These are phyloP conservation scores for Trametes gibbosa DNA, from an alignment of 768 basidiomycete genomes.

Conservation along the genomic window DNA sequence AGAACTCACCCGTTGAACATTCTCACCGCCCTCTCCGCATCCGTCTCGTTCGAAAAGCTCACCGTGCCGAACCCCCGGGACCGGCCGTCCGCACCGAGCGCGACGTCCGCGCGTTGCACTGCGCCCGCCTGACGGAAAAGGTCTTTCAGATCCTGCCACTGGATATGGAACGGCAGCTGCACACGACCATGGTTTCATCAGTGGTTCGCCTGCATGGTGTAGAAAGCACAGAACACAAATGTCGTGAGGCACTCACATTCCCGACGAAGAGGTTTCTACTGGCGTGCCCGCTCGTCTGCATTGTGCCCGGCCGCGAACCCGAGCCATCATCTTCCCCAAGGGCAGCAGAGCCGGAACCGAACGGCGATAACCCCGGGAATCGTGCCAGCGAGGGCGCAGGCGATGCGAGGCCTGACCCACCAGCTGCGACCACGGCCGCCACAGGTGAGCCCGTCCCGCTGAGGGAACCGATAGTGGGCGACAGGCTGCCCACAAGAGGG, in stretches of 20 bases:
- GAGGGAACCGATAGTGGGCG: conserved; percentile 1
- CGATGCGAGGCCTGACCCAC: conserved; percentile 4
- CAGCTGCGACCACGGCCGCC: not conserved
- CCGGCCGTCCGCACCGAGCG: conserved; percentile 78
- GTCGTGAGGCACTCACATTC: conserved; percentile 64
- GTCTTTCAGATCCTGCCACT: conserved; percentile 99
- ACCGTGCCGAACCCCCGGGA: conserved; percentile 94
- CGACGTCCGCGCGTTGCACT: conserved; percentile 88
- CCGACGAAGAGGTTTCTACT: conserved; percentile 79
- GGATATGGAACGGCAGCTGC: conserved; percentile 88
- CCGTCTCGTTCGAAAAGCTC: conserved; percentile 75
- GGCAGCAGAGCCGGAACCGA: not conserved
- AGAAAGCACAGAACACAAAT: not conserved
- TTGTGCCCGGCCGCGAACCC: conserved; percentile 9
- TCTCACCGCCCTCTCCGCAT: conserved; percentile 79
- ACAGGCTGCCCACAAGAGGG: conserved; percentile 6
- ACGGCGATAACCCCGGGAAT: conserved; percentile 9
- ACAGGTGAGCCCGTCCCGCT: conserved; percentile 10
- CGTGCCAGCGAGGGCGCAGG: conserved; percentile 13
- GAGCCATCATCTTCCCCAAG: conserved; percentile 5
- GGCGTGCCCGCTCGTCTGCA: not conserved
- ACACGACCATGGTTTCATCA: not conserved
- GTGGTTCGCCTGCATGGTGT: too few species aligned
- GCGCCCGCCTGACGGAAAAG: conserved; percentile 89
- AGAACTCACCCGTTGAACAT: conserved; percentile 86